These are phyloP conservation scores for Naganishia liquefaciens DNA, from an alignment of 1,284 basidiomycete genomes.

Conservation along the genomic window DNA sequence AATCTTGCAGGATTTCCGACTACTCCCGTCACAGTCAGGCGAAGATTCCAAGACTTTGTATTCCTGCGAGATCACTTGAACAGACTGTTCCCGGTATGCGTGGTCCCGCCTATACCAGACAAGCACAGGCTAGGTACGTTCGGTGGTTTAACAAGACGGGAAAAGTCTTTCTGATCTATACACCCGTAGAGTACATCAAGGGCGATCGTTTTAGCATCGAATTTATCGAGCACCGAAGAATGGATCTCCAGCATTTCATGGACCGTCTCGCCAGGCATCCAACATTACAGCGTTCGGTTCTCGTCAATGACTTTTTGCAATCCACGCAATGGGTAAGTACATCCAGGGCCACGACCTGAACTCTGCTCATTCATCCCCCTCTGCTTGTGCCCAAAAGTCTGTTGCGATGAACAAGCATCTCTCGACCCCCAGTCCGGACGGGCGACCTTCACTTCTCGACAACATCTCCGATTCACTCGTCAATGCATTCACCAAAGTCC, in stretches of 20 bases:
- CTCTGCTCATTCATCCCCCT: not conserved
- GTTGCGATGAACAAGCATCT: slow-evolving; percentile 94
- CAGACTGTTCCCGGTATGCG: slow-evolving; percentile 92
- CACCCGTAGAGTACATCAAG: slow-evolving; percentile 80
- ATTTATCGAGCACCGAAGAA: slow-evolving; percentile 86
- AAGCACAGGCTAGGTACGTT: slow-evolving; percentile 87
- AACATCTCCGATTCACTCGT: slow-evolving; percentile 92
- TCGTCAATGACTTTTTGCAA: slow-evolving; percentile 88
- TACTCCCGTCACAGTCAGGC: slow-evolving; percentile 75
- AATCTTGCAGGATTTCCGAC: slow-evolving; percentile 57
- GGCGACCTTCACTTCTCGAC: slow-evolving; percentile 79
- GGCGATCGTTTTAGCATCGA: slow-evolving; percentile 95
- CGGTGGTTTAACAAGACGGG: not conserved
- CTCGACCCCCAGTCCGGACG: slow-evolving; percentile 82
- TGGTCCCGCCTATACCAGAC: slow-evolving; percentile 92
- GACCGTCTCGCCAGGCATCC: slow-evolving; percentile 89
- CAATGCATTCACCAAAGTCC: slow-evolving; percentile 84
- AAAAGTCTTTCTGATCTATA: too few relatives aligned
- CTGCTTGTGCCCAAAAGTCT: slow-evolving; percentile 59
- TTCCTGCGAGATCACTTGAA: slow-evolving; percentile 86
- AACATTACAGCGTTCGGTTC: slow-evolving; percentile 85
- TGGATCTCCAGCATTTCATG: slow-evolving; percentile 86
- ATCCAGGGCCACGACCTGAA: not conserved
- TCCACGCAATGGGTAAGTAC: slow-evolving; percentile 89
- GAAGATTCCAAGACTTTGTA: slow-evolving; percentile 95